Base-by-base conservation (phyloP, 1,284 basidiomycete genomes). In the Ceratobasidium sp. region DNA sequence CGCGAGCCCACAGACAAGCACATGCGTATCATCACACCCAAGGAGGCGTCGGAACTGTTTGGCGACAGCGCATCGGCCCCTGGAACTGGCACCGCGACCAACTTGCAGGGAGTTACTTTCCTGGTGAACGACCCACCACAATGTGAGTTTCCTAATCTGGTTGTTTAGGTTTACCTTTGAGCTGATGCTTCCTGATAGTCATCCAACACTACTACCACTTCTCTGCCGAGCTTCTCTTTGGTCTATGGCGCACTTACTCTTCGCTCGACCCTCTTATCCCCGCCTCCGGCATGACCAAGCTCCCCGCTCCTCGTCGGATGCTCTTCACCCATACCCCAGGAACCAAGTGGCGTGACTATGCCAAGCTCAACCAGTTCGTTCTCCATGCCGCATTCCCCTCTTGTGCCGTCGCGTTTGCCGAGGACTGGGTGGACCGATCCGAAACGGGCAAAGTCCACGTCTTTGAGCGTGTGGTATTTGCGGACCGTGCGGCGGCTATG, bases 181-280 rank as follows among this genome's bases (percentile, higher is more conserved):
- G 47, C 62, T 78, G 23, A 77, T 54, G 5, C n/a, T 32, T 7
- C 21, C 14, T 46, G 28, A 55, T 47, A 43, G 92, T 91, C 80
- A 86, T 94, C 74, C 89, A 88, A 0, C 91, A 93, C 79, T 92
- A 92, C 78, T 93, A 92, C 79, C 91, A 93, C 78, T 95, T 91
- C 87, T 89, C 91, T 35, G 94, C 94, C 5, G 95, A 97, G 79
- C 87, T 95, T 18, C 90, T 92, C 81, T 93, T 94, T 75, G 94
- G 94, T 54, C 87, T 95, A 76, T 96, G 94, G 94, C 86, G 93
- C 26, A 89, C 93, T 0, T 96, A 95, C 79, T 87, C 93, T 41
- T 89, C 91, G 0, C 84, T 95, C 18, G 93, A 95, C 80, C 86
- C 87, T 0, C 82, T 82, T 28, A 93, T 95, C 75, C 81, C 88